phyloP scores from a whole-genome alignment of 148 eudicot species.

The Rhododendron mucronatum region DNA sequence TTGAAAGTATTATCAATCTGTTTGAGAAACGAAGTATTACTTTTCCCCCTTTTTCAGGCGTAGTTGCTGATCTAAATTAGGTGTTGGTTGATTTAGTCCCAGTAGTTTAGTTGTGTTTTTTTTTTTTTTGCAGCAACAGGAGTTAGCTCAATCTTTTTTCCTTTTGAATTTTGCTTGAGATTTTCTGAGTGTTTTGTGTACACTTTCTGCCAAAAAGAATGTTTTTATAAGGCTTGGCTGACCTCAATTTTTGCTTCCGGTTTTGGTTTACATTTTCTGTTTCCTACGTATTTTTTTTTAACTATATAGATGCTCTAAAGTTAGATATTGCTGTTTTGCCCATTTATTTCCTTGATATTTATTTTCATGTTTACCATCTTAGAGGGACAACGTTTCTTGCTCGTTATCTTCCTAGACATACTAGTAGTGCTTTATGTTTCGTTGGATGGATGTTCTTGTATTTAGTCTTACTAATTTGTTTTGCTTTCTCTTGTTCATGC shows the following conservation, averaged over 20 bases:
- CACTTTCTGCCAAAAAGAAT: background rate
- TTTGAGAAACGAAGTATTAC: background rate
- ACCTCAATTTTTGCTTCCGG: background rate
- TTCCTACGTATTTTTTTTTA: constrained; percentile 1
- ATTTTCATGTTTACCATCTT: background rate
- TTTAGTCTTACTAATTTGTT: background rate
- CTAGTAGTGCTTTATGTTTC: background rate
- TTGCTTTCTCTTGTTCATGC: background rate
- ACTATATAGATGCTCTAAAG: background rate
- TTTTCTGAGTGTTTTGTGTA: background rate
- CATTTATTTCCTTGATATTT: background rate
- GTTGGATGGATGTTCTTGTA: background rate
- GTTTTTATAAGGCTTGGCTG: background rate
- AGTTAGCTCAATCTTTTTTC: background rate
- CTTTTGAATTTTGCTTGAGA: background rate
- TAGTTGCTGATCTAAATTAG: background rate
- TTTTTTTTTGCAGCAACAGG: background rate
- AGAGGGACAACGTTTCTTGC: background rate
- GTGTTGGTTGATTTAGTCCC: background rate
- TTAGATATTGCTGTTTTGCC: background rate
- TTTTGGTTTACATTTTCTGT: background rate
- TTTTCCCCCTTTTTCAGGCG: background rate
- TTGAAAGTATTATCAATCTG: background rate
- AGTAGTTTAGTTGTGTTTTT: background rate
- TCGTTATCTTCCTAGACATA: background rate